Base-by-base conservation (phyloP, 495 filamentous ascomycete genomes). In the Aspergillus conjunctus region DNA sequence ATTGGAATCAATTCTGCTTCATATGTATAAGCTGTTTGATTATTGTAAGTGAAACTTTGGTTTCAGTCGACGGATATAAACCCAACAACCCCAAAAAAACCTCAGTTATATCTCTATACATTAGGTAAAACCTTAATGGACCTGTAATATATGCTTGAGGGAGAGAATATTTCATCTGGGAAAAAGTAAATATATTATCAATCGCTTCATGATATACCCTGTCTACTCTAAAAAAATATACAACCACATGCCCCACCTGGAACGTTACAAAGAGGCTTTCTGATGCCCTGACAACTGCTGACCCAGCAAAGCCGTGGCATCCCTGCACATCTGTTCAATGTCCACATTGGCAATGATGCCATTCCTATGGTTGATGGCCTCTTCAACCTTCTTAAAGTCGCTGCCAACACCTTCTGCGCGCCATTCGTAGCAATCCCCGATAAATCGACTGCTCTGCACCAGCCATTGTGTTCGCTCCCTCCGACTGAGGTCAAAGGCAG, bases 381-480 rank as follows among this genome's bases (percentile, higher is more conserved):
- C 61, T 37, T 69, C 65, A 46, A 71, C 63, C 45, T 63, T 72
- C 51, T 58, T 49, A 20, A 68, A 66, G 44, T 69, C 63, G 4
- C 37, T 39, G 6, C 64, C 65, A 4, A 68, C 60, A 1, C 63
- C 64, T 17, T 63, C 54, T 1, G 65, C 66, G 9, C 54, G 59
- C 64, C 71, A 68, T 44, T 72, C 68, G 30, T 72, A 71, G 17
- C 66, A 59, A 31, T 73, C 68, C 1, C 71, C 69, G 11, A 72
- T 66, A 32, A 66, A 66, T 43, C 73, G 64, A 62, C 69, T 72
- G 55, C 69, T 75, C 43, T 70, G 53, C 6, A 75, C 71, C 46
- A 75, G 59, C 68, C 71, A 75, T 21, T 72, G 72, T 18, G 63
- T 56, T n/a, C 72, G 69, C 39, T 70, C 67, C 1, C 62, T 55